Conservation (phyloP, 2,329 filamentous ascomycete genomes). For the Monascus ruber region DNA sequence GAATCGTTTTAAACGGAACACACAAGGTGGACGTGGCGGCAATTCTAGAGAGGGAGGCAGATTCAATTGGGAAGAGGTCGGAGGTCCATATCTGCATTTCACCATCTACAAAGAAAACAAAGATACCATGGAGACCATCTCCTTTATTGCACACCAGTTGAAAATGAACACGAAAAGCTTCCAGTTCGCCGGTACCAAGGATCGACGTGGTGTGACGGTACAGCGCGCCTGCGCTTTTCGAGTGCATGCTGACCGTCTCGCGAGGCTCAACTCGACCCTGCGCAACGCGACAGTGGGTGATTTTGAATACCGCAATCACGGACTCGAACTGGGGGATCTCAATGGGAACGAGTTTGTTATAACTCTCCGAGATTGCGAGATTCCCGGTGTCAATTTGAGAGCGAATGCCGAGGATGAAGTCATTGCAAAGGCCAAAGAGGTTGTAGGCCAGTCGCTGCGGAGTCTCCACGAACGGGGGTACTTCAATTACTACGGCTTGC, state of each 20-base stretch:
- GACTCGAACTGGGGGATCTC: constrained; percentile 72
- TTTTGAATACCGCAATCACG: constrained; percentile 61
- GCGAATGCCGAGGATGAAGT: constrained; percentile 33
- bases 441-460: constrained; percentile 48
- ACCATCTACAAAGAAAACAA: constrained; percentile 94
- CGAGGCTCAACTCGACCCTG: constrained; percentile 49
- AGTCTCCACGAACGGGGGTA: constrained; percentile 67
- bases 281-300: constrained; percentile 60
- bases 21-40: constrained; percentile 20
- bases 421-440: constrained; percentile 29
- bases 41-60: constrained; percentile 27
- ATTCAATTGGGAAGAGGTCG: constrained; percentile 52
- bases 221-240: constrained; percentile 64
- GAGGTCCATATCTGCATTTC: constrained; percentile 79
- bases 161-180: constrained; percentile 59
- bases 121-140: constrained; percentile 85
- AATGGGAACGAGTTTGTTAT: constrained; percentile 87
- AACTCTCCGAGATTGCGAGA: constrained; percentile 72
- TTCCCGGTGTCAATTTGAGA: constrained; percentile 36
- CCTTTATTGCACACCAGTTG: constrained; percentile 61
- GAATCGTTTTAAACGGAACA: constrained; percentile 21
- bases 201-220: constrained; percentile 73
- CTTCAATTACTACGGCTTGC: constrained; percentile 97
- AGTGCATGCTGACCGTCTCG: constrained; percentile 51
- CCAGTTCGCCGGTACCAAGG: constrained; percentile 81